Base-by-base conservation (phyloP, 2,329 filamentous ascomycete species). In the Colletotrichum incanum region DNA sequence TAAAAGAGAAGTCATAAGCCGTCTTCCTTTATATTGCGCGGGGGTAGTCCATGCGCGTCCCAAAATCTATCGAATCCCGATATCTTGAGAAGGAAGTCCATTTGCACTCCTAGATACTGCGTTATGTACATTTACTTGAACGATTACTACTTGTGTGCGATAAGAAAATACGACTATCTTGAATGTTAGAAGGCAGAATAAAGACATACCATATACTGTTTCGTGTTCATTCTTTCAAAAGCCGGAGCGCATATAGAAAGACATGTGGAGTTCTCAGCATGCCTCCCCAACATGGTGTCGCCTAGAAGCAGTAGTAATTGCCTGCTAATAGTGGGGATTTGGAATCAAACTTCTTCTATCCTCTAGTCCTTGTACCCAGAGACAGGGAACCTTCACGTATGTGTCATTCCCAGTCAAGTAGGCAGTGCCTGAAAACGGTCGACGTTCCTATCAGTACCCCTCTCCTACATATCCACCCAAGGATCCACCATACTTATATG, bases 401-500 rank as follows among this genome's bases (percentile, higher is more conserved):
- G 4, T 31, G 31, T 28, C 52, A 37, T 55, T 37, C 31, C 49
- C 31, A 37, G 26, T 23, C 31, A 37, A 34, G 31, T 16, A 55
- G 31, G 20, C 4, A 54, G 5, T 28, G 18, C 3, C 9, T 34
- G 28, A 20, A 37, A 55, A 55, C 20, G 52, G 31, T 14, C 3
- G n/a, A 28, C 49, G 49, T 50, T 7, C 47, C 12, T 2, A 9
- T 12, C 26, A 52, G 26, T 26, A 26, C 28, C 49, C 26, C 28
- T 52, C 18, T 52, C 14, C 14, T 5, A 2, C 26, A 12, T 23
- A 18, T 26, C 31, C 14, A 11, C 43, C 9, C 5, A 2, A 1
- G 4, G 2, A 11, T 23, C 12, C 8, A 3, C 28, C 14, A 3
- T 2, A 28, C n/a, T 39, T 62, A 39, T 4, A 1, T 0, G 0